Evolutionary conservation across 352 stramenopile genomes (phyloP), one percentile per base, ranked within the genome.

Genomic region (Pythium scleroteichum): DNA sequence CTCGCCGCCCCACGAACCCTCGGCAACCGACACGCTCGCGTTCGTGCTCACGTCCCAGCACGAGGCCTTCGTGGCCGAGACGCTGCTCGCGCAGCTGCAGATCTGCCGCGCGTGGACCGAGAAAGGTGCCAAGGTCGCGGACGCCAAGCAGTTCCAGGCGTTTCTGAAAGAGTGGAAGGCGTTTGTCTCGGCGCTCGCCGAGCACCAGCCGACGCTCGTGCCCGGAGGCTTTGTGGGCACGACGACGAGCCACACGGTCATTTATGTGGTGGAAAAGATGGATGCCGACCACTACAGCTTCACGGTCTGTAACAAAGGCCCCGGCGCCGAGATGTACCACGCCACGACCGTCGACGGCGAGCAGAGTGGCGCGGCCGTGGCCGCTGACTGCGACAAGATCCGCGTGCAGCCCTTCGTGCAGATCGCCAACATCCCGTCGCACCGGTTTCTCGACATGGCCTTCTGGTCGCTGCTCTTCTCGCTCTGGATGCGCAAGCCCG

Each of bases 271-370:
- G 6, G 86, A 97, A 58, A 94, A 91, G 39, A 81, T 69, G 1
- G 63, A 54, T 14, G 75, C 85, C 3, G 61, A 68, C 16, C 59
- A 66, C 14, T 96, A 88, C 49, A 87, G 78, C 20, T 90, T 97
- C 50, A 92, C 84, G 27, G 81, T 97, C 35, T 96, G 87, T 64
- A 97, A 97, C 71, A 94, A 94, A 59, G 89, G 89, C 0, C 78
- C 82, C 0, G 89, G 89, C 8, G 76, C 85, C 0, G 85, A 94
- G 59, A 76, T 93, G 76, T 95, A 96, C 52, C 89, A 97, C 62
- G 72, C 85, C 0, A 75, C 68, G 35, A 60, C 53, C 26, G 29
- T 59, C 40, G 52, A 59, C 17, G 52, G 52, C 16, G 26, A 24
- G 23, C 20, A 33, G 3, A 39, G 35, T 0, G 23, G 16, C 24